Evolutionary conservation across 2,329 filamentous ascomycete genomes (phyloP).

Genomic region (Phialocephala sp.): DNA sequence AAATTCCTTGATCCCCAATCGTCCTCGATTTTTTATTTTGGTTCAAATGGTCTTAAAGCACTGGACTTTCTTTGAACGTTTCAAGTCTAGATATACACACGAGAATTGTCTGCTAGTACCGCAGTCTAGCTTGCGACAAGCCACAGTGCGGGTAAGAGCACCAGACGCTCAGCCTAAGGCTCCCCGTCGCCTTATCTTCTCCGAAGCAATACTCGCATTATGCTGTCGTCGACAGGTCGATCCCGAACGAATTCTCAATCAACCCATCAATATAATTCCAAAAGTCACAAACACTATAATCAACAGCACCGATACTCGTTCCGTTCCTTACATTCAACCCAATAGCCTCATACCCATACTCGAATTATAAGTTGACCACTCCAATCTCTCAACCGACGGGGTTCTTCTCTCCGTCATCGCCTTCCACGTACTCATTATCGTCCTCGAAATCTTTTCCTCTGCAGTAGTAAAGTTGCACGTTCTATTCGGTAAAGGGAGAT

Average conservation of each 20-base stretch:
- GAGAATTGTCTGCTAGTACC: no score
- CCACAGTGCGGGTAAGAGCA: no score
- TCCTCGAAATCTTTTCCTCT: neutral
- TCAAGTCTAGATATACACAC: no score
- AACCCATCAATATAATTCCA: conserved; percentile 3
- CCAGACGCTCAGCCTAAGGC: no score
- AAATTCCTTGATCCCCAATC: no score
- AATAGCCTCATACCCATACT: neutral
- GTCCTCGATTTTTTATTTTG: no score
- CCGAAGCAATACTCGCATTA: neutral
- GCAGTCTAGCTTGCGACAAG: no score
- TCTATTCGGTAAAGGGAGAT: neutral
- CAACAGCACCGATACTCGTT: neutral
- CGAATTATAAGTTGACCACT: neutral
- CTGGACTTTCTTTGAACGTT: no score
- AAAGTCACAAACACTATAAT: neutral
- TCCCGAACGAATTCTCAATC: neutral
- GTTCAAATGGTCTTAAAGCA: no score
- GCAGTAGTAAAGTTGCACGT: neutral
- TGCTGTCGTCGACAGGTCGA: neutral
- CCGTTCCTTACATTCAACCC: neutral
- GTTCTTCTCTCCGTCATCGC: neutral
- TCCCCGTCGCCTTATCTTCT: neutral
- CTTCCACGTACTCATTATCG: neutral
- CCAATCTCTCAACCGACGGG: neutral